Conservation (phyloP, 83 land plant species). For the Thuja plicata region DNA sequence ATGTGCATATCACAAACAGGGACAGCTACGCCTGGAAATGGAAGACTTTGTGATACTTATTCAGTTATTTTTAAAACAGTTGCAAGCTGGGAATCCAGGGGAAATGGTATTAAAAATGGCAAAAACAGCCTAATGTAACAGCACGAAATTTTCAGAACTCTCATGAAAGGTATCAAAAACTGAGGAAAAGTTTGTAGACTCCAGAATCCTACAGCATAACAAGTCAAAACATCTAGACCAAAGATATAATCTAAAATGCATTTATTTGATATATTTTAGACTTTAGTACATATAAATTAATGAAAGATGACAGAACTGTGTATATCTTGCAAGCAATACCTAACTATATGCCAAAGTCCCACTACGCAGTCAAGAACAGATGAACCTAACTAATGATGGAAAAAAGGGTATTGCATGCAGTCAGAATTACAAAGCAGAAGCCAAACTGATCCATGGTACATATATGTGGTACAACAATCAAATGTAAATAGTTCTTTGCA, state of each 20-base stretch:
- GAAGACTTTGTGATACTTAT: background rate
- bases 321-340: background rate
- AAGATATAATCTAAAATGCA: background rate
- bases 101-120: background rate
- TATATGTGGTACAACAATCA: background rate
- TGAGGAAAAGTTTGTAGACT: background rate
- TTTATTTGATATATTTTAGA: background rate
- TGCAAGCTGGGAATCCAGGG: background rate
- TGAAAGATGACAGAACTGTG: background rate
- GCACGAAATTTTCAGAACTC: background rate
- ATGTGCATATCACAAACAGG: background rate
- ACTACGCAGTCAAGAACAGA: background rate
- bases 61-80: no score
- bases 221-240: background rate
- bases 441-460: background rate
- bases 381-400: background rate
- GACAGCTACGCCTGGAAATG: background rate
- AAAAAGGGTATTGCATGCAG: background rate
- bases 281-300: background rate
- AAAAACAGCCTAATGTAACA: background rate
- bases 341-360: background rate
- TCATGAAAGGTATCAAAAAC: background rate
- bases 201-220: background rate
- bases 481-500: background rate
- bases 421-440: background rate